A percentile compares a stretch with the other conserved stretches of the same genome.
Evolutionary conservation across 169 alveolate species (phyloP).

Genomic region (Hammondia hammondi): DNA sequence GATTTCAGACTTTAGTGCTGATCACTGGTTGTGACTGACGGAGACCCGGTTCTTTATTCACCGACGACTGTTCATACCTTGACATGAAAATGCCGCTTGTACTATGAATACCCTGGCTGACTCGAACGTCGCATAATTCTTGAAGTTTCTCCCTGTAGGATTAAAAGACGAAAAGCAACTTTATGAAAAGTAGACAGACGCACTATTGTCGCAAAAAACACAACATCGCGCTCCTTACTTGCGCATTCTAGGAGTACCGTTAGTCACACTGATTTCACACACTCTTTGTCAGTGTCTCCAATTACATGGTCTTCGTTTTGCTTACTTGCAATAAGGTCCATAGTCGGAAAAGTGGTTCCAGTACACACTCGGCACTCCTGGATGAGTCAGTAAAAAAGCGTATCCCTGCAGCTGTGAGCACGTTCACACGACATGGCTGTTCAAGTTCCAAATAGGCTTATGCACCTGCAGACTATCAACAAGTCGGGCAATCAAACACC

Average conservation of each 20-base stretch:
- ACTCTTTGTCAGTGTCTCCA: too few species aligned
- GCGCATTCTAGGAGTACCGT: too few species aligned
- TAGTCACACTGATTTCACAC: too few species aligned
- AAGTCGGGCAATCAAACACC: too few species aligned
- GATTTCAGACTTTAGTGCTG: background rate
- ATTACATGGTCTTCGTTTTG: background rate
- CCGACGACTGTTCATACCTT: background rate
- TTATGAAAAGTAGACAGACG: background rate
- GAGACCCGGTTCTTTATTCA: background rate
- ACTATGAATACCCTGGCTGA: slow-evolving; percentile 31
- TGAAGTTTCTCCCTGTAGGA: slow-evolving; percentile 44
- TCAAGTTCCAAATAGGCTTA: too few species aligned
- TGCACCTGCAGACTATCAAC: too few species aligned
- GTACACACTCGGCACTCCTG: slow-evolving; percentile 56
- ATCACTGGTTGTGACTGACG: background rate
- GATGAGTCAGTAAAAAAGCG: slow-evolving; percentile 47
- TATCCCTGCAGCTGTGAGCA: slow-evolving; percentile 48
- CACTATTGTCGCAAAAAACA: background rate
- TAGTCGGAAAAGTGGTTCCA: slow-evolving; percentile 61
- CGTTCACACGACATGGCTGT: background rate
- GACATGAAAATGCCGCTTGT: slow-evolving; percentile 60
- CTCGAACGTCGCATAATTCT: slow-evolving; percentile 47
- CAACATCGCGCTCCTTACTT: too few species aligned
- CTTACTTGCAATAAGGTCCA: slow-evolving; percentile 44
- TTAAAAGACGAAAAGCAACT: background rate